phyloP scores from a whole-genome alignment of 768 basidiomycete genomes.

The Rhizopogon vesiculosus region DNA sequence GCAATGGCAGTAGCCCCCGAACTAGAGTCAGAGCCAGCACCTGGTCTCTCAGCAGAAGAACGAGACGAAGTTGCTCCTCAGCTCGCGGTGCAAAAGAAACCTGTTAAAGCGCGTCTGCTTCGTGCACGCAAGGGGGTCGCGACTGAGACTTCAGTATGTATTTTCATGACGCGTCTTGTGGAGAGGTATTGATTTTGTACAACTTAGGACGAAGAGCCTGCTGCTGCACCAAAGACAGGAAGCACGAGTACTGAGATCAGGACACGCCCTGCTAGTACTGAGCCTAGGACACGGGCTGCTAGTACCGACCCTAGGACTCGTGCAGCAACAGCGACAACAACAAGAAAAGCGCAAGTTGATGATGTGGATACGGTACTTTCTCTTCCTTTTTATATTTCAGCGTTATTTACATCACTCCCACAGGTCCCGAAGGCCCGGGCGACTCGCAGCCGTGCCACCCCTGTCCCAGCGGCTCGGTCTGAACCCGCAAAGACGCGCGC shows the following conservation, averaged over 20 bases:
- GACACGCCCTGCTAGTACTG: not conserved
- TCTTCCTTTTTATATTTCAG: no score
- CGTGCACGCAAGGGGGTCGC: not conserved
- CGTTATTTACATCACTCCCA: not conserved
- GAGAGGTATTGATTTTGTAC: not conserved
- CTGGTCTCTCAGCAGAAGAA: not conserved
- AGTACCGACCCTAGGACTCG: not conserved
- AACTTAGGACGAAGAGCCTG: conserved; percentile 4
- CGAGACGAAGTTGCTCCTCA: not conserved
- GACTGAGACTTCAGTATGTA: not conserved
- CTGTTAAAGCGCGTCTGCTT: not conserved
- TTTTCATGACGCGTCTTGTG: not conserved
- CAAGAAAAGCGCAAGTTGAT: not conserved
- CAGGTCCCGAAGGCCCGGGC: not conserved
- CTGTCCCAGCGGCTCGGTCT: not conserved
- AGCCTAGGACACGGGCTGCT: not conserved
- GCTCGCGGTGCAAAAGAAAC: not conserved
- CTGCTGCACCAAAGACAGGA: not conserved
- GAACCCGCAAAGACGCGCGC: conserved; percentile 1
- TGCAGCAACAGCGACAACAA: not conserved
- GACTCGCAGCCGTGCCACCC: not conserved
- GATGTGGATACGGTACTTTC: not conserved
- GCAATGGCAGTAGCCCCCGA: not conserved
- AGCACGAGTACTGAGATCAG: not conserved
- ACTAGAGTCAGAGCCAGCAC: not conserved